These are phyloP conservation scores for Diaporthe destruens DNA, from an alignment of 2,329 filamentous ascomycete genomes.

Conservation along the genomic window DNA sequence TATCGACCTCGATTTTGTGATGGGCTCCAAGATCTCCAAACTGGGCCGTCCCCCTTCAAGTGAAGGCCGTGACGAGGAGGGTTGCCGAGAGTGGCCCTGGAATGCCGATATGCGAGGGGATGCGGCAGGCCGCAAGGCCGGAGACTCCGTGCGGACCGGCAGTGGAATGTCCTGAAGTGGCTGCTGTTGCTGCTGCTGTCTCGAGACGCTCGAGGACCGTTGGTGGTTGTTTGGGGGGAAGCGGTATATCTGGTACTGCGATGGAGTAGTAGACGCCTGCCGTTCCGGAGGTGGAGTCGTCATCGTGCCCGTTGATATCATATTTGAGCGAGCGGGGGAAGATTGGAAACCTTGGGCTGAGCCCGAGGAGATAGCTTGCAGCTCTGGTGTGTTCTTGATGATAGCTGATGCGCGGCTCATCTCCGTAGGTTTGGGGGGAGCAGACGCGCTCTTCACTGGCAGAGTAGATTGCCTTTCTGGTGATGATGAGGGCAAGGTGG, in stretches of 20 bases:
- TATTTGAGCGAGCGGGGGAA: conserved; percentile 50
- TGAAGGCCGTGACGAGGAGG: conserved; percentile 72
- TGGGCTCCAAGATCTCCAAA: conserved; percentile 69
- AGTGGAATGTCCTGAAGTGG: conserved; percentile 41
- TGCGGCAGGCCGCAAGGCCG: conserved; percentile 45
- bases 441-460: conserved; percentile 55
- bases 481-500: conserved; percentile 45
- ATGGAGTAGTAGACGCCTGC: conserved; percentile 54
- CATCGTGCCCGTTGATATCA: conserved; percentile 81
- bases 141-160: conserved; percentile 38
- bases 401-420: conserved; percentile 74
- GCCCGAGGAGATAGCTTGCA: conserved; percentile 68
- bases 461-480: conserved; percentile 50
- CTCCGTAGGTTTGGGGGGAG: conserved; percentile 57
- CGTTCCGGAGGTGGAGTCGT: conserved; percentile 71
- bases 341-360: conserved; percentile 51
- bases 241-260: conserved; percentile 55
- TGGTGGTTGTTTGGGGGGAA: conserved; percentile 57
- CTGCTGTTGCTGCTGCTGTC: conserved; percentile 45
- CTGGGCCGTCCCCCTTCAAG: conserved; percentile 78
- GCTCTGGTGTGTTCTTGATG: conserved; percentile 72
- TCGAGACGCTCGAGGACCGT: conserved; percentile 56
- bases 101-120: conserved; percentile 50
- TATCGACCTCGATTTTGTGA: conserved; percentile 63
- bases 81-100: conserved; percentile 55